Base-by-base conservation (phyloP, 176 grass and related monocot genomes). In the Avena atlantica region DNA sequence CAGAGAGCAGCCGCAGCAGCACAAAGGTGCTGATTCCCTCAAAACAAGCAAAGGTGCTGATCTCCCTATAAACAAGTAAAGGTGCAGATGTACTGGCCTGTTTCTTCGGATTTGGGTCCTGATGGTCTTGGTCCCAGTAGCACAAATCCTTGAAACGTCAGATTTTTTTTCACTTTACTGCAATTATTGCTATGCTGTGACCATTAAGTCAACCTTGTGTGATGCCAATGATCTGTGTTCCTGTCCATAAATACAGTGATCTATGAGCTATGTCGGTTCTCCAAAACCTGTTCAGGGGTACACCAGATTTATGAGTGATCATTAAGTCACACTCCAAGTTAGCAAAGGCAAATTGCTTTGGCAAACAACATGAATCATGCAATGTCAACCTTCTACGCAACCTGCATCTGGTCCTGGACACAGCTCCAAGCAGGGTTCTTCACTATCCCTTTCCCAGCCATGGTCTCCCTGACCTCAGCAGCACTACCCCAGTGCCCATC, bases 401-500 rank as follows among this genome's bases (percentile, higher is more conserved):
- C 44, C 11, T 64, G 72, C 13, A 80, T 50, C 17, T 36, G 64
- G 23, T 91, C 71, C 48, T 88, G 40, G 2, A 91, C 74, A 71
- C 75, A 80, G 47, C 75, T 85, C 72, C 78, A 87, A 84, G 85
- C 76, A 62, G 85, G 68, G 49, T 52, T 59, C 60, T 84, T 87
- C 58, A 80, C 78, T 34, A 76, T 11, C 74, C 59, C 75, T 76
- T 84, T 87, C 23, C 37, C 76, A 21, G 13, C 37, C 85, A 91
- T 84, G 62, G 4, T 78, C 78, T 87, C 61, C 66, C 89, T 78
- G 12, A 91, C 24, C 14, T 55, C 76, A n/a, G 85, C 58, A 70
- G 89, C 89, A 84, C 48, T 74, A 17, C 70, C 76, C 85, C 89
- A 91, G 42, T 40, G 76, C 34, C 80, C 85, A 74, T 87, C 89